Evolutionary conservation across 73 alveolate species (phyloP).

Genomic region (Stentor roeselii): DNA sequence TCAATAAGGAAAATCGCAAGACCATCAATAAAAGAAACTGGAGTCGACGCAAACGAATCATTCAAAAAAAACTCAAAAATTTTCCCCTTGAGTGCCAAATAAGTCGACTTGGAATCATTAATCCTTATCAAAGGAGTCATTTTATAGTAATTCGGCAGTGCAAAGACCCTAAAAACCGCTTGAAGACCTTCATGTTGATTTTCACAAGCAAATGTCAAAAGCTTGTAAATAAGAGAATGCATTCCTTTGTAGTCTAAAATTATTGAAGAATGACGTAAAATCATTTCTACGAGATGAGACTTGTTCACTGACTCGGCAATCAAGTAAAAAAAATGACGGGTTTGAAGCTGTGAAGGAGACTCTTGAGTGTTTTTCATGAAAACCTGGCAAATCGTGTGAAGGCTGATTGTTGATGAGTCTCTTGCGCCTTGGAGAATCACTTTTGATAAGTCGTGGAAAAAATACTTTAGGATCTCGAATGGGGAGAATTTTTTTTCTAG

Average conservation of each 20-base stretch:
- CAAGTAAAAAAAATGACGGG: not conserved
- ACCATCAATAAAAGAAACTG: not conserved
- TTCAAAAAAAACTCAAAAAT: not conserved
- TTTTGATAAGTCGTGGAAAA: not conserved
- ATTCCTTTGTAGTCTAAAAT: not conserved
- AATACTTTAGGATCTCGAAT: not conserved
- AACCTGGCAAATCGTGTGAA: not conserved
- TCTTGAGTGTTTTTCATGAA: not conserved
- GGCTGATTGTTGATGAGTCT: not conserved
- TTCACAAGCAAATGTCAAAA: not conserved
- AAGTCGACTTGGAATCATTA: not conserved
- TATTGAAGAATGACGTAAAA: not conserved
- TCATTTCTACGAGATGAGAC: not conserved
- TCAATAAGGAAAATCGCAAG: not conserved
- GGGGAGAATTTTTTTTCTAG: not conserved
- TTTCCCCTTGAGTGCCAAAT: not conserved
- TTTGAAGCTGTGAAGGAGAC: not conserved
- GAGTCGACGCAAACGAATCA: not conserved
- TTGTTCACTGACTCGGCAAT: not conserved
- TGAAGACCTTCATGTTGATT: not conserved
- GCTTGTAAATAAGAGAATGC: not conserved
- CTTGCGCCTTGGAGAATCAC: not conserved
- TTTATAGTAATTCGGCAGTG: conserved; percentile 14
- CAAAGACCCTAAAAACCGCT: not conserved
- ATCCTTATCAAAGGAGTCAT: not conserved